phyloP scores from a whole-genome alignment of 2,329 filamentous ascomycete genomes.

The Kalaharituber pfeilii region DNA sequence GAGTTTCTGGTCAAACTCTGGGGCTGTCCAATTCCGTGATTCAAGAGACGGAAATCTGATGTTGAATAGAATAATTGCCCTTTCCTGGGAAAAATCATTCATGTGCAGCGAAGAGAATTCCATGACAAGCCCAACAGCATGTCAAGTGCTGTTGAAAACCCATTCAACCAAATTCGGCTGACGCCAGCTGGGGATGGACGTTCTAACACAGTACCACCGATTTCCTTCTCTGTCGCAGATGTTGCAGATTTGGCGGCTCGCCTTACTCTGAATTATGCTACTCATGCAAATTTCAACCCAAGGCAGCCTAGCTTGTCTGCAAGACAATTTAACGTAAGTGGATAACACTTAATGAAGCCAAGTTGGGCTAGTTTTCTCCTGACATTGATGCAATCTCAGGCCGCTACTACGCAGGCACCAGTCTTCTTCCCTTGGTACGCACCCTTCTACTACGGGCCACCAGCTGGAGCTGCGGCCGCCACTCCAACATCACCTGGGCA shows the following conservation, averaged over 20 bases:
- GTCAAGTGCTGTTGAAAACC: neutral
- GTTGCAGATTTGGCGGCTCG: conserved; percentile 15
- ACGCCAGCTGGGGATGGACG: neutral
- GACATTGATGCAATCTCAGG: neutral
- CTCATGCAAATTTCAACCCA: neutral
- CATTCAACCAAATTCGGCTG: conserved; percentile 5
- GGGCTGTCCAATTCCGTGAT: neutral
- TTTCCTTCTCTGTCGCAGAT: conserved; percentile 12
- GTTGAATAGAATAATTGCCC: conserved; percentile 9
- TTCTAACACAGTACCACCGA: conserved; percentile 5
- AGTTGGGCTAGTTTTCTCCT: neutral
- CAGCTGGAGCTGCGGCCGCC: neutral
- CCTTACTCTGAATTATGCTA: conserved; percentile 3
- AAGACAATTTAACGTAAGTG: neutral
- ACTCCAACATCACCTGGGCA: neutral
- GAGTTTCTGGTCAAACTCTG: too few relatives aligned
- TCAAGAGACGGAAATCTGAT: neutral
- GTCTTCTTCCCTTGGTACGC: neutral
- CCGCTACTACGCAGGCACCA: neutral
- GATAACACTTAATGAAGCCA: too few relatives aligned
- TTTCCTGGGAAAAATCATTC: conserved; percentile 14
- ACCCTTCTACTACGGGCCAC: neutral
- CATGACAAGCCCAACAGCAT: conserved; percentile 9
- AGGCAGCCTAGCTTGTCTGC: neutral
- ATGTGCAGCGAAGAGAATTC: conserved; percentile 15